These are phyloP conservation scores for Sherardia arvensis DNA, from an alignment of 257 asterid species.

Conservation along the genomic window DNA sequence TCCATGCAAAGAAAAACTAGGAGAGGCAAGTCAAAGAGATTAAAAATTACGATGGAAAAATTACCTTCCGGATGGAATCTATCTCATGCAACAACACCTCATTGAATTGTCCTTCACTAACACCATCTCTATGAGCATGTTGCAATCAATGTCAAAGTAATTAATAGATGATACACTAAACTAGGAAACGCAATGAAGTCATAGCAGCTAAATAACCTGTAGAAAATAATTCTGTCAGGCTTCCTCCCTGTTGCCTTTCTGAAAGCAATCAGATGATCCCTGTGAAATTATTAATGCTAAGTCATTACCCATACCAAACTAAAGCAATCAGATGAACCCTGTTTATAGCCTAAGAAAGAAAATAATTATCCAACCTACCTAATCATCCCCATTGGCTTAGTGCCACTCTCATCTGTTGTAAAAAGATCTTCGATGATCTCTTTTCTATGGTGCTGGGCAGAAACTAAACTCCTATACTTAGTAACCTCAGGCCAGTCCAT, in stretches of 20 bases:
- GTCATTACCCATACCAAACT: not conserved
- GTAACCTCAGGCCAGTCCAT: slow-evolving; percentile 92
- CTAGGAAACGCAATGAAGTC: too few relatives aligned
- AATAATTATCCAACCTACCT: too few relatives aligned
- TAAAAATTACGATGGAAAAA: not conserved
- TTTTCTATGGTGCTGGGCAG: slow-evolving; percentile 60
- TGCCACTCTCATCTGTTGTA: slow-evolving; percentile 18
- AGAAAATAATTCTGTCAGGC: slow-evolving; percentile 64
- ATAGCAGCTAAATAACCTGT: slow-evolving; percentile 32
- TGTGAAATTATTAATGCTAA: slow-evolving; percentile 17
- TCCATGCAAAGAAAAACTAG: not conserved
- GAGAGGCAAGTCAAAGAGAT: not conserved
- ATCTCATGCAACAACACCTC: slow-evolving; percentile 63
- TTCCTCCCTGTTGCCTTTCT: slow-evolving; percentile 21
- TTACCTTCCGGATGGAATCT: slow-evolving; percentile 61
- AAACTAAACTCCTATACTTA: slow-evolving; percentile 58
- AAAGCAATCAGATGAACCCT: too few relatives aligned
- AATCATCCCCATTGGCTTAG: slow-evolving; percentile 54
- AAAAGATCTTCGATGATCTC: slow-evolving; percentile 70
- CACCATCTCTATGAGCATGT: slow-evolving; percentile 63
- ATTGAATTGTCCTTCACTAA: slow-evolving; percentile 76
- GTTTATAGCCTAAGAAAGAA: too few relatives aligned
- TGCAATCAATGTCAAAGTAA: not conserved
- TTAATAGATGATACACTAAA: not conserved
- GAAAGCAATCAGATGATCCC: slow-evolving; percentile 54